phyloP scores from a whole-genome alignment of 305 asterid genomes.

The Fraxinus dipetala region DNA sequence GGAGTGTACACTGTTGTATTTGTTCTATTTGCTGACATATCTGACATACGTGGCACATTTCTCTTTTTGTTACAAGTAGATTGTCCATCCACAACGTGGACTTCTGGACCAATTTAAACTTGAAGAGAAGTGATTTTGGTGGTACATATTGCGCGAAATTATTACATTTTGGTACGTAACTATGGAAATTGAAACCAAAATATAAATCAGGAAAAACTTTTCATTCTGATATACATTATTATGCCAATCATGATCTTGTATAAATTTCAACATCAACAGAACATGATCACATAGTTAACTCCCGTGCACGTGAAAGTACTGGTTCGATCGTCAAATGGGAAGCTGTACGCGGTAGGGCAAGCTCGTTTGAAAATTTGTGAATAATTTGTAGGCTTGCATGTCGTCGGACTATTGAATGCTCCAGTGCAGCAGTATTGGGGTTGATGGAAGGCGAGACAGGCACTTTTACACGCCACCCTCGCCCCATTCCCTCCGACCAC shows the following conservation, averaged over 20 bases:
- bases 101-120: constrained; percentile 10
- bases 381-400: constrained; percentile 42
- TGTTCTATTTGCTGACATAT: neutral
- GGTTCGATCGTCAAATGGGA: constrained; percentile 50
- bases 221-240: neutral
- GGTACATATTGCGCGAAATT: neutral
- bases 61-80: neutral
- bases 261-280: constrained; percentile 29
- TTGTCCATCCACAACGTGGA: neutral
- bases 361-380: constrained; percentile 37
- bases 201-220: neutral
- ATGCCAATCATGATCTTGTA: neutral
- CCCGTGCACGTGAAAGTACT: constrained; percentile 48
- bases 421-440: constrained; percentile 63
- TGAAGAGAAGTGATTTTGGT: constrained; percentile 1
- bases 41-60: neutral
- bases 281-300: constrained; percentile 34
- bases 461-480: constrained; percentile 53
- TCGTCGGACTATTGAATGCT: constrained; percentile 19
- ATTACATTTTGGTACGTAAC: neutral
- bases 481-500: constrained; percentile 25
- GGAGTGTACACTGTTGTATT: constrained; percentile 13
- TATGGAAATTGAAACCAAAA: neutral
- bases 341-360: constrained; percentile 61
- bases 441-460: constrained; percentile 35